These are phyloP conservation scores for Cercospora berteroae DNA, from an alignment of 2,329 filamentous ascomycete genomes.

Conservation along the genomic window DNA sequence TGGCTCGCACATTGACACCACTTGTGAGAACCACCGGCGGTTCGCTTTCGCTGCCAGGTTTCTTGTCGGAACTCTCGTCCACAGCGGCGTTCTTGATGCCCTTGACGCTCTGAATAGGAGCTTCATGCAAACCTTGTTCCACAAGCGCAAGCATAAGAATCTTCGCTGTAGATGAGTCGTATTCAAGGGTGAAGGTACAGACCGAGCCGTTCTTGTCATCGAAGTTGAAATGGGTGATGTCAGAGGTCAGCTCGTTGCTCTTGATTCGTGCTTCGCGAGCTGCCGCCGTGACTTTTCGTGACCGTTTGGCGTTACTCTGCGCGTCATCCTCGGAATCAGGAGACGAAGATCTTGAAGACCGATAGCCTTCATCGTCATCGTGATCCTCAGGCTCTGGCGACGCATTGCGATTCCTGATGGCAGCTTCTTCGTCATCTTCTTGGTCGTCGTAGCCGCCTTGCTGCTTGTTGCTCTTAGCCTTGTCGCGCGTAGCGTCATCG, in stretches of 20 bases:
- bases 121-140: conserved; percentile 72
- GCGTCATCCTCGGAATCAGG: conserved; percentile 36
- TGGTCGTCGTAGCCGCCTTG: conserved; percentile 87
- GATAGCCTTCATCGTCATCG: conserved; percentile 56
- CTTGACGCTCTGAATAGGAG: conserved; percentile 82
- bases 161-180: conserved; percentile 77
- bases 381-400: conserved; percentile 43
- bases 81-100: conserved; percentile 71
- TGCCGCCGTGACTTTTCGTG: conserved; percentile 44
- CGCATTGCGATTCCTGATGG: conserved; percentile 53
- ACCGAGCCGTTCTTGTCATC: conserved; percentile 70
- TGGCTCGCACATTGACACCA: conserved; percentile 84
- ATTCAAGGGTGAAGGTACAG: conserved; percentile 80
- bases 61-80: conserved; percentile 59
- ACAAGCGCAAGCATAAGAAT: conserved; percentile 89
- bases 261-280: conserved; percentile 64
- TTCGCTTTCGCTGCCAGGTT: conserved; percentile 44
- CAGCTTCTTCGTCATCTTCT: conserved; percentile 87
- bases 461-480: conserved; percentile 70
- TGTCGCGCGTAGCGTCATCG: conserved; percentile 62
- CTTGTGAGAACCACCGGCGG: conserved; percentile 64
- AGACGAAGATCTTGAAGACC: conserved; percentile 42
- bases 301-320: neutral
- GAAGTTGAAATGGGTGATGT: conserved; percentile 76
- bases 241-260: conserved; percentile 54